phyloP scores from a whole-genome alignment of 1,284 basidiomycete species.

The Phenoliferia sp. region DNA sequence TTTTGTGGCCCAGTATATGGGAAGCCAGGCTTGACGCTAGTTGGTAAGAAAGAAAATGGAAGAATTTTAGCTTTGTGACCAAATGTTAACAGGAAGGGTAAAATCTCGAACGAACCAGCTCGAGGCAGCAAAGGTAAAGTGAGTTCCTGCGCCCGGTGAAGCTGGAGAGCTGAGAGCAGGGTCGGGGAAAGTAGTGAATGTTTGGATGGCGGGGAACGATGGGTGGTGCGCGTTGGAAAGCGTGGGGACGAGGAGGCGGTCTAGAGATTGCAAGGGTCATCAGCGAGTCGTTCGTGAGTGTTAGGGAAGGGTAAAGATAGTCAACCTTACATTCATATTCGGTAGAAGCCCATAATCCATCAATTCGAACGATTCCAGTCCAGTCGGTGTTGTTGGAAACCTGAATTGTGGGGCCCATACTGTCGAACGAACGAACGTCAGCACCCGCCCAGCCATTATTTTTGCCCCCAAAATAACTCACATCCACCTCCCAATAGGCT shows the following conservation, averaged over 20 bases:
- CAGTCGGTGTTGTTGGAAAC: slow-evolving; percentile 54
- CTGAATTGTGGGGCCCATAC: slow-evolving; percentile 17
- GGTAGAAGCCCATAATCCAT: slow-evolving; percentile 63
- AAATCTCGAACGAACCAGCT: no score
- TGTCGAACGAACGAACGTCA: no score
- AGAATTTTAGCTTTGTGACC: no score
- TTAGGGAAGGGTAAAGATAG: slow-evolving; percentile 29
- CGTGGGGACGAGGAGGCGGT: slow-evolving; percentile 52
- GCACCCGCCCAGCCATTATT: no score
- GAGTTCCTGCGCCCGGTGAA: slow-evolving; percentile 39
- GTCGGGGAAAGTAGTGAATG: slow-evolving; percentile 66
- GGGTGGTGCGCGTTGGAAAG: slow-evolving; percentile 52
- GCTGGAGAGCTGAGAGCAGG: slow-evolving; percentile 47
- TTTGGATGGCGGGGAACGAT: slow-evolving; percentile 46
- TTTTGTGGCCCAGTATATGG: slow-evolving; percentile 41
- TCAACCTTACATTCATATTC: slow-evolving; percentile 69
- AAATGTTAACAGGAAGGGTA: no score
- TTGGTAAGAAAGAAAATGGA: no score
- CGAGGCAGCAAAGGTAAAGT: slow-evolving; percentile 62
- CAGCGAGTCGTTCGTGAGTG: neutral
- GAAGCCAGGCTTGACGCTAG: slow-evolving; percentile 40
- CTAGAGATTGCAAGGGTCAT: slow-evolving; percentile 41
- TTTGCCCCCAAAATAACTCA: no score
- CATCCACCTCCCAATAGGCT: slow-evolving; percentile 33
- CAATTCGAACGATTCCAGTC: slow-evolving; percentile 56